Conservation (phyloP, 352 stramenopile genomes). For the Phytophthora chlamydospora region DNA sequence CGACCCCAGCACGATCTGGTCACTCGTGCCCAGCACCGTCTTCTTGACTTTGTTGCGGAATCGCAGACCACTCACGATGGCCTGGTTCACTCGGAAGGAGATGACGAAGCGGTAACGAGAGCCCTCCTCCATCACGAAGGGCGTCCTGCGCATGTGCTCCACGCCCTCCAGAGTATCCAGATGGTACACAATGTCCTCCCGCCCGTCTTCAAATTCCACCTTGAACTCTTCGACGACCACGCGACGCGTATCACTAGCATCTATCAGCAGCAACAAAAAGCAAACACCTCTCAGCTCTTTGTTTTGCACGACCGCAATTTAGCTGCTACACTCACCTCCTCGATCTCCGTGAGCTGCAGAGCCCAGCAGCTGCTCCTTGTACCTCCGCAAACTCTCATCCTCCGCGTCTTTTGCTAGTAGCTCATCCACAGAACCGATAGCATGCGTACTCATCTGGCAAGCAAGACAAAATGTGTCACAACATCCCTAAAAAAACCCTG, state of each 20-base stretch:
- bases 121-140: slow-evolving; percentile 79
- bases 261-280: slow-evolving; percentile 25
- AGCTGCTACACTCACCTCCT: slow-evolving; percentile 49
- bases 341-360: slow-evolving; percentile 78
- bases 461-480: slow-evolving; percentile 2
- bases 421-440: slow-evolving; percentile 69
- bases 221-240: slow-evolving; percentile 89
- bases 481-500: no score
- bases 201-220: slow-evolving; percentile 81
- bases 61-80: slow-evolving; percentile 85
- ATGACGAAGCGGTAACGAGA: slow-evolving; percentile 87
- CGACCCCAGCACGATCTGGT: slow-evolving; percentile 87
- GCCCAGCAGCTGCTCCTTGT: slow-evolving; percentile 87
- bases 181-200: slow-evolving; percentile 71
- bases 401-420: slow-evolving; percentile 79
- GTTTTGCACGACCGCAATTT: not conserved
- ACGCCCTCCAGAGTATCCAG: slow-evolving; percentile 73
- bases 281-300: not conserved
- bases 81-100: slow-evolving; percentile 83
- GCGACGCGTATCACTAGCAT: slow-evolving; percentile 61
- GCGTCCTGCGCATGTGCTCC: slow-evolving; percentile 72
- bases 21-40: slow-evolving; percentile 69
- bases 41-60: slow-evolving; percentile 91
- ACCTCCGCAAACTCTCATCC: slow-evolving; percentile 83
- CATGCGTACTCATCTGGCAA: slow-evolving; percentile 65